Evolutionary conservation across 2,329 filamentous ascomycete genomes (phyloP).

Genomic region (Fusarium humuli): DNA sequence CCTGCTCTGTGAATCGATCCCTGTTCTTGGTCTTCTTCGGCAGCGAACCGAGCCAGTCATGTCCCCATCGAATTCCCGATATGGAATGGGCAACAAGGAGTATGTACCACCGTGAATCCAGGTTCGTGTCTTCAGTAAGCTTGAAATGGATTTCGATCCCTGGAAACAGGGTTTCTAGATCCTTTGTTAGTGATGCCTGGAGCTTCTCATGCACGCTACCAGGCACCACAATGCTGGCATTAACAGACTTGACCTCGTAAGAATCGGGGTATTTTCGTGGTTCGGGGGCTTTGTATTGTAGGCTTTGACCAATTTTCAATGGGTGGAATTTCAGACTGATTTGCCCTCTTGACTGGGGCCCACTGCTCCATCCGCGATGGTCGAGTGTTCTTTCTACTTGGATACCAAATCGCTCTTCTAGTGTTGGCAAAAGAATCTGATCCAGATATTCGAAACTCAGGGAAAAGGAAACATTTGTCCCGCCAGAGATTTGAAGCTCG

Average conservation of each 20-base stretch:
- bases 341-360: slow-evolving; percentile 55
- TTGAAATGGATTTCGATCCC: slow-evolving; percentile 58
- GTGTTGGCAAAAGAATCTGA: slow-evolving; percentile 67
- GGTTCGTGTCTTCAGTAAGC: slow-evolving; percentile 62
- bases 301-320: slow-evolving; percentile 48
- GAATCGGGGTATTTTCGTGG: slow-evolving; percentile 41
- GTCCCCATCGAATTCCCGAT: slow-evolving; percentile 59
- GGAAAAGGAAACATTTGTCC: slow-evolving; percentile 69
- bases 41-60: slow-evolving; percentile 57
- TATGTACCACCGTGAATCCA: slow-evolving; percentile 65
- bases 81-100: slow-evolving; percentile 67
- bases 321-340: slow-evolving; percentile 58
- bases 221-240: slow-evolving; percentile 65
- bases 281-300: slow-evolving; percentile 53
- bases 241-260: slow-evolving; percentile 58
- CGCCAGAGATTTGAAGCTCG: slow-evolving; percentile 65
- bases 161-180: slow-evolving; percentile 58
- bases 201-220: slow-evolving; percentile 56
- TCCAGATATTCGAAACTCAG: slow-evolving; percentile 72
- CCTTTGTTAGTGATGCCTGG: slow-evolving; percentile 53
- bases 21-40: slow-evolving; percentile 55
- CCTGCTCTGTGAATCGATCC: slow-evolving; percentile 51
- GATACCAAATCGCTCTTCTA: slow-evolving; percentile 64
- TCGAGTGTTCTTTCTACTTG: slow-evolving; percentile 58
- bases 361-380: slow-evolving; percentile 64